phyloP scores from a whole-genome alignment of 73 alveolate species.

The Paramecium primaurelia region DNA sequence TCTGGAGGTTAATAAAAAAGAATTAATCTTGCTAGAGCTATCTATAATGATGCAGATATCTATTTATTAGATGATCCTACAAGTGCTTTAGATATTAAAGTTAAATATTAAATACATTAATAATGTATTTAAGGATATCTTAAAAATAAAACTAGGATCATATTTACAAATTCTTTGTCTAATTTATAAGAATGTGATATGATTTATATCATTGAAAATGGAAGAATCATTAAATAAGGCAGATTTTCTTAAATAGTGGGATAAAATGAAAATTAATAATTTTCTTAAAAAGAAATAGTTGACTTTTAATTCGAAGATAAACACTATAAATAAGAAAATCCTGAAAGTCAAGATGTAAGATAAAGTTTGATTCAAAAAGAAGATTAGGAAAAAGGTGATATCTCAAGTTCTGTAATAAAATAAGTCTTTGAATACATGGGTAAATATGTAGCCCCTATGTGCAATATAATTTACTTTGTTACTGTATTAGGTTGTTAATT shows the following conservation, averaged over 20 bases:
- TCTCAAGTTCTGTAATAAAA: not conserved
- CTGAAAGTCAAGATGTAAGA: not conserved
- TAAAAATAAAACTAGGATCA: conserved; percentile 82
- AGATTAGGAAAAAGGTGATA: not conserved
- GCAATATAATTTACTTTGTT: not conserved
- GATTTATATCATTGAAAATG: conserved; percentile 75
- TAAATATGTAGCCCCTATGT: not conserved
- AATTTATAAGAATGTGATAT: conserved; percentile 81
- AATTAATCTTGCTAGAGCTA: conserved; percentile 83
- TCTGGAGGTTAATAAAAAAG: conserved; percentile 87
- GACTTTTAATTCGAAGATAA: conserved; percentile 21
- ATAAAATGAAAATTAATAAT: not conserved
- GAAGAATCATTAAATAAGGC: conserved; percentile 71
- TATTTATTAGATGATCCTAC: conserved; percentile 92
- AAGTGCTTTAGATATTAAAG: conserved; percentile 91
- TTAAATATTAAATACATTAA: conserved; percentile 76
- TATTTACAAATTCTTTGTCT: conserved; percentile 90
- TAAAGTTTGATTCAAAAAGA: not conserved
- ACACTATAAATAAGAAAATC: not conserved
- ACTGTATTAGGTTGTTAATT: not conserved
- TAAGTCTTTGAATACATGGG: not conserved
- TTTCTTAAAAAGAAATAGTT: not conserved
- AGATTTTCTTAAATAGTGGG: conserved; percentile 64
- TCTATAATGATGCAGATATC: conserved; percentile 80
- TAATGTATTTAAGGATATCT: conserved; percentile 73